Base-by-base conservation (phyloP, 1,139 yeast genomes). In the Saccharomyces hybrid region DNA sequence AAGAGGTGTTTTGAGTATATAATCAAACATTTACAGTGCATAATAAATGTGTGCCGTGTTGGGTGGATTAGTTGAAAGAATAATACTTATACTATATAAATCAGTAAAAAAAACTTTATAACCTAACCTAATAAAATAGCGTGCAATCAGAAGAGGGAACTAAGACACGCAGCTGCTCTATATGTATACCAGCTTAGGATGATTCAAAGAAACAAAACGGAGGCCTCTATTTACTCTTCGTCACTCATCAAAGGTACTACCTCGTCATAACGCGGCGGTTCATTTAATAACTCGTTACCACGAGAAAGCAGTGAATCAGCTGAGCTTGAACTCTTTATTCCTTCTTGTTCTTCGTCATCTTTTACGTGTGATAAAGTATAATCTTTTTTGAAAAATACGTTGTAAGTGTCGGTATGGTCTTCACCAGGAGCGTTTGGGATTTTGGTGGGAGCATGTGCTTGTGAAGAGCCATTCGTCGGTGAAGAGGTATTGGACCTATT, bases 1-100 rank as follows among this genome's bases (percentile, higher is more conserved):
- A n/a, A 66, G 73, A 57, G 73, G 73, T 1, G 73, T 67, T 5
- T 56, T 70, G 29, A 64, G 64, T 53, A 69, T 69, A 38, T 69
- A 50, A 57, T 16, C 14, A 32, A n/a, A 6, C 14, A 25, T 34
- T 46, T 16, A 25, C 29, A 44, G 14, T 44, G 25, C 27, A 44
- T 46, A 32, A 19, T 19, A 19, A 19, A 19, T 19, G 19, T 19
- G 19, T 19, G 19, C 19, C 19, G 19, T 19, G 19, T 31, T 14
- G 41, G 13, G 5, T 27, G 13, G 27, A 16, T 14, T 11, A 49
- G 23, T 31, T 16, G 31, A 41, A 50, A 34, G 27, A 9, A 5
- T 25, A 48, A 34, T 13, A 5, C 19, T 46, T 48, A 16, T 29
- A 25, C n/a, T 29, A 25, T 32, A 46, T 19, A 27, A 42, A 47